A percentile compares a stretch with the other conserved stretches of the same genome.
These are phyloP conservation scores for Globisporangium middletonii DNA, from an alignment of 352 stramenopile species.

Conservation along the genomic window DNA sequence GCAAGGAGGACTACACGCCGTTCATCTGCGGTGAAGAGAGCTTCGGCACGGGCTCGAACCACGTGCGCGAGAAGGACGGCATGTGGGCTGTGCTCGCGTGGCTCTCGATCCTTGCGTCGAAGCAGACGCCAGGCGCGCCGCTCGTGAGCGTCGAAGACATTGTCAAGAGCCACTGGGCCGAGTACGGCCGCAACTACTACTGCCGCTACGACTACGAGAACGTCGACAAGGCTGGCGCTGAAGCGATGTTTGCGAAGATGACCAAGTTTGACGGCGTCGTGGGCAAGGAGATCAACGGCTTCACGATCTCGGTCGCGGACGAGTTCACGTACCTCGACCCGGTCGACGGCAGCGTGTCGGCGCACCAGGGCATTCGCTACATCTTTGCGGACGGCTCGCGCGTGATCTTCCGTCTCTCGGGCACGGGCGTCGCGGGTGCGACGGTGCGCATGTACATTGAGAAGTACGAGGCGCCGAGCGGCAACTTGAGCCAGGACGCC, in stretches of 20 bases:
- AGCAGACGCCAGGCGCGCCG: constrained; percentile 79
- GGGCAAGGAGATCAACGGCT: constrained; percentile 68
- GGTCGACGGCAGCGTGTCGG: constrained; percentile 94
- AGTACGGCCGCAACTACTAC: constrained; percentile 99
- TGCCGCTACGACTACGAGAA: constrained; percentile 99
- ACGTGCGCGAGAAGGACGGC: constrained; percentile 99
- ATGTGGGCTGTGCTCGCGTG: constrained; percentile 98
- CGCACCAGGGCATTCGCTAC: constrained; percentile 96
- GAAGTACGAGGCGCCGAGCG: constrained; percentile 93
- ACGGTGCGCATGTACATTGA: constrained; percentile 99
- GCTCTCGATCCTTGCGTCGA: constrained; percentile 96
- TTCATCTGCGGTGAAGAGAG: constrained; percentile 99
- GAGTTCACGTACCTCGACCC: constrained; percentile 99
- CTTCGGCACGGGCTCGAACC: constrained; percentile 98
- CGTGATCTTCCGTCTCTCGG: constrained; percentile 97
- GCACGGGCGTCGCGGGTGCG: constrained; percentile 95
- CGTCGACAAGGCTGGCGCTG: constrained; percentile 87
- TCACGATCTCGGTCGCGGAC: constrained; percentile 87
- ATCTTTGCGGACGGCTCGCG: constrained; percentile 93
- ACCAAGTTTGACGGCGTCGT: constrained; percentile 59
- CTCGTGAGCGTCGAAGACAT: constrained; percentile 96
- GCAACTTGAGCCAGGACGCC: constrained; percentile 78
- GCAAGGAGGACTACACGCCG: constrained; percentile 96
- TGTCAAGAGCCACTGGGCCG: constrained; percentile 94
- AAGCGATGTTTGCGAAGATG: constrained; percentile 73